Conservation (phyloP, 176 grass and related monocot genomes). For the Rhynchospora tenuis region DNA sequence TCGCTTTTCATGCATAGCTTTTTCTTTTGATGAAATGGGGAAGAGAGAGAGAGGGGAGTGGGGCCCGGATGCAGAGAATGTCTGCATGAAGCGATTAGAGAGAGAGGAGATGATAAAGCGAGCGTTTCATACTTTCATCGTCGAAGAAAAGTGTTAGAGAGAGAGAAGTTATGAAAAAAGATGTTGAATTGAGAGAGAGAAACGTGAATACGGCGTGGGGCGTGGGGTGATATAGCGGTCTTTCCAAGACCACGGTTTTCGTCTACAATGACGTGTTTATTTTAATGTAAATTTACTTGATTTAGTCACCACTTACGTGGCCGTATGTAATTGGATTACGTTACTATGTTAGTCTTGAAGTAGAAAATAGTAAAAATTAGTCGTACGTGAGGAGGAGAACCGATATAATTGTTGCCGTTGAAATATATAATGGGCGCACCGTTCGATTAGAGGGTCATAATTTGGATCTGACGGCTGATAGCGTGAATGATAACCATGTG, state of each 20-base stretch:
- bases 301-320: neutral
- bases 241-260: neutral
- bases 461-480: conserved; percentile 9
- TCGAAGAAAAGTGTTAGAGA: neutral
- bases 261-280: neutral
- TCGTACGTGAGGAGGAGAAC: neutral
- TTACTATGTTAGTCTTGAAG: neutral
- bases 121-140: neutral
- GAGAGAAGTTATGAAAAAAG: neutral
- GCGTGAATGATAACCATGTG: neutral
- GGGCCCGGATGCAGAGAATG: conserved; percentile 23
- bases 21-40: conserved; percentile 15
- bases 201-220: neutral
- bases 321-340: neutral
- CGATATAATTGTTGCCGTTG: neutral
- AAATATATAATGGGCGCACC: neutral
- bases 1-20: conserved; percentile 14
- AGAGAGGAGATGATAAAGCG: neutral
- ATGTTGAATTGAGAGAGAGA: conserved; percentile 5
- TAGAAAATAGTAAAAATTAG: neutral
- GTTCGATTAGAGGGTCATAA: conserved; percentile 1
- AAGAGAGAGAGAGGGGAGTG: neutral
- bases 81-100: neutral
- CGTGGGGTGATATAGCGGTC: neutral
- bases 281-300: neutral